phyloP scores from a whole-genome alignment of 148 eudicot genomes.

The Polygonum aviculare region DNA sequence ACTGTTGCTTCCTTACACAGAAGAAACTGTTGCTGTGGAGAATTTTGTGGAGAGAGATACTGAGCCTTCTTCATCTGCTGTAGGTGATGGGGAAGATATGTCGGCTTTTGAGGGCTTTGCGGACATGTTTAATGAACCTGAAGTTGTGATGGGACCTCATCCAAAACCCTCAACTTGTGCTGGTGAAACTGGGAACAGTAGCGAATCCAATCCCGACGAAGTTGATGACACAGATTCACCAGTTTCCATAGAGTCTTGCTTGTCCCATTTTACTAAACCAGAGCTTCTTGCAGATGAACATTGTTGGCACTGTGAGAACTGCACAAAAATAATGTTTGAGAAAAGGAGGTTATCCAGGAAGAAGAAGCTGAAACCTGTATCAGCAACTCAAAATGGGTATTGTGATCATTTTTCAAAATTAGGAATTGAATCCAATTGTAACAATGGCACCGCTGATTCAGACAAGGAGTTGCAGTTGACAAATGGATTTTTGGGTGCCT shows the following conservation, averaged over 20 bases:
- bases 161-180: constrained; percentile 22
- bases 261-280: constrained; percentile 60
- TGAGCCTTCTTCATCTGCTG: constrained; percentile 29
- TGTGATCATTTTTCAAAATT: constrained; percentile 22
- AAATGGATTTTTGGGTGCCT: constrained; percentile 10
- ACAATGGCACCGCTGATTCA: constrained; percentile 14
- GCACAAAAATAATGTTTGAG: constrained; percentile 50
- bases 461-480: constrained; percentile 13
- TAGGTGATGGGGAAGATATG: constrained; percentile 35
- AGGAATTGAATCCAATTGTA: constrained; percentile 13
- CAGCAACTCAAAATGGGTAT: constrained; percentile 13
- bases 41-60: constrained; percentile 20
- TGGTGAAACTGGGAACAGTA: constrained; percentile 34
- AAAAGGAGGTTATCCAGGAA: constrained; percentile 30
- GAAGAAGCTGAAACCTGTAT: constrained; percentile 21
- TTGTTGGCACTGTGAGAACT: constrained; percentile 93
- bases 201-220: constrained; percentile 86
- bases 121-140: constrained; percentile 79
- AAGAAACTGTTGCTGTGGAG: constrained; percentile 25
- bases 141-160: constrained; percentile 30
- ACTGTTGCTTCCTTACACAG: constrained; percentile 51
- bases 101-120: constrained; percentile 64
- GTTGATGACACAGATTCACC: constrained; percentile 75
- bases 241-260: constrained; percentile 78
- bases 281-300: constrained; percentile 75